These are phyloP conservation scores for Phtheirospermum japonicum DNA, from an alignment of 257 asterid species.

Conservation along the genomic window DNA sequence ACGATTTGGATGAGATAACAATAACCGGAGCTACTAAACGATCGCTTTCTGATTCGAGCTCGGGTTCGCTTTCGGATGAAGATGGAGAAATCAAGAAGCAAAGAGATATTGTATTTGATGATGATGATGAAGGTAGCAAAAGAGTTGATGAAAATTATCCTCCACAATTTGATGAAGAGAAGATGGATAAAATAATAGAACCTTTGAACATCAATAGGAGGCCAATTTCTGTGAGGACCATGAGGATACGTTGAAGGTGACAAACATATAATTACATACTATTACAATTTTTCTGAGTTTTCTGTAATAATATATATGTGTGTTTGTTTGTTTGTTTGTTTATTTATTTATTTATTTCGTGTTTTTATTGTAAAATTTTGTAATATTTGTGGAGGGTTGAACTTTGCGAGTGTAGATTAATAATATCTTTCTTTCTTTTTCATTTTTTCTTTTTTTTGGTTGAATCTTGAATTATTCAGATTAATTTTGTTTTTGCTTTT, in stretches of 20 bases:
- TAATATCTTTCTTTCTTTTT: too few species aligned
- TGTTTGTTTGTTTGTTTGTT: background rate
- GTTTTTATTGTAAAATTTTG: background rate
- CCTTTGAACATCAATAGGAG: conserved; percentile 37
- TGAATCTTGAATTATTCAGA: too few species aligned
- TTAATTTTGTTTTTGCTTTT: too few species aligned
- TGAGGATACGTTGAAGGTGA: conserved; percentile 32
- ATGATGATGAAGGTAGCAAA: background rate
- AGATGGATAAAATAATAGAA: conserved; percentile 27
- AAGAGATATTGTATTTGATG: background rate
- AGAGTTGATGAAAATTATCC: background rate
- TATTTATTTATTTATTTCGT: background rate
- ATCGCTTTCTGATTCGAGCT: conserved; percentile 47
- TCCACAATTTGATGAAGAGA: background rate
- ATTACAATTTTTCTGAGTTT: background rate
- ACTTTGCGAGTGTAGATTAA: too few species aligned
- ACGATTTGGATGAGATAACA: background rate
- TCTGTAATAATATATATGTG: background rate
- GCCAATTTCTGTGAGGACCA: conserved; percentile 55
- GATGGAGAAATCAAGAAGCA: background rate
- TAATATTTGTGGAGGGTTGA: background rate
- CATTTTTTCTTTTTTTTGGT: too few species aligned
- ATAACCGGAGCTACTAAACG: conserved; percentile 22
- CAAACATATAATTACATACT: background rate
- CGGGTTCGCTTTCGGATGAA: conserved; percentile 29